Evolutionary conservation across 1,284 basidiomycete genomes (phyloP), one percentile per base, ranked within the genome.

Genomic region (Papiliotrema nemorosa): DNA sequence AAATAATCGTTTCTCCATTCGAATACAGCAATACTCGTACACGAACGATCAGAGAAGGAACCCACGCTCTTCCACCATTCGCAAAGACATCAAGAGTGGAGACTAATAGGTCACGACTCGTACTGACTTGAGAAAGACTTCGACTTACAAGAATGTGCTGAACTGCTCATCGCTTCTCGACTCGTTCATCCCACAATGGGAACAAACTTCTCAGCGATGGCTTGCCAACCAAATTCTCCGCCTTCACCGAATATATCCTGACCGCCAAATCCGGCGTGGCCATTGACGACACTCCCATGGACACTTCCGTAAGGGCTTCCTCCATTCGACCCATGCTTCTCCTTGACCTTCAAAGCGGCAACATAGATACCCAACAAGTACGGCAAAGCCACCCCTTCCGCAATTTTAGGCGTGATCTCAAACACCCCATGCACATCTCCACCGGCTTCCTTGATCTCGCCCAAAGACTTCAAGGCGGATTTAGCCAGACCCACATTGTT

Each of bases 311-410:
- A 38, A 40, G 29, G 26, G 13, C 16, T 21, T 12, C 29, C 22
- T 13, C 26, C 37, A 5, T 33, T 25, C 6, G n/a, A 18, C 14
- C 37, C 34, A 3, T n/a, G 31, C n/a, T 31, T 43, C 18, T 22
- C 25, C 26, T 45, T 35, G 14, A 20, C 25, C 42, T 33, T 45
- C 25, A 57, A 34, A n/a, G 49, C 52, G 3, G 55, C 52, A 21
- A 45, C 29, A 39, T 49, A 52, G 10, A 58, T 37, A 12, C 50
- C 56, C 16, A 53, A 35, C 26, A 55, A 35, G 47, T 48, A 58
- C 3, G 53, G 47, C 9, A 49, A 3, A 12, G 53, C 7, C 9
- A 58, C 38, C 10, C 37, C 44, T n/a, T 13, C n/a, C 12, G 45
- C 40, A 20, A 49, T n/a, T 16, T 25, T 35, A 6, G 52, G 48